Conservation (phyloP, 345 rosid species). For the Eutrema yunnanense region DNA sequence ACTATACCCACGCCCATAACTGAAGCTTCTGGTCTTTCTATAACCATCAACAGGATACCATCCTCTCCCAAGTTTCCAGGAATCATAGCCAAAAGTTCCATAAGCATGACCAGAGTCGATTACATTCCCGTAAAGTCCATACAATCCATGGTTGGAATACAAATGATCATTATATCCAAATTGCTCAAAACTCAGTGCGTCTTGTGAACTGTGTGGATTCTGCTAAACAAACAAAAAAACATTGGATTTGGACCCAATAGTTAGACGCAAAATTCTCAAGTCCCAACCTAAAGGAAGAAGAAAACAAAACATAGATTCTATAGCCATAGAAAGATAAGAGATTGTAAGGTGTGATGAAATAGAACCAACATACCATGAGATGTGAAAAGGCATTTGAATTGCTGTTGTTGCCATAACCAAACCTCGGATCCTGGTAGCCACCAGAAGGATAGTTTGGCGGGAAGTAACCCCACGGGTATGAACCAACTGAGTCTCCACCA, state of each 20-base stretch:
- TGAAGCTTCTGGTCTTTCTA: conserved; percentile 44
- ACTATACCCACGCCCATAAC: conserved; percentile 34
- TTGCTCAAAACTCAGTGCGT: conserved; percentile 37
- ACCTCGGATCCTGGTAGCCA: conserved; percentile 42
- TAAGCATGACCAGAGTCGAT: conserved; percentile 40
- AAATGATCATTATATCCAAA: conserved; percentile 43
- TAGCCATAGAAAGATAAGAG: not conserved
- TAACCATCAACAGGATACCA: conserved; percentile 58
- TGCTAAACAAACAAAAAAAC: conserved; percentile 1
- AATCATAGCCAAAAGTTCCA: conserved; percentile 52
- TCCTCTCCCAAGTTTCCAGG: conserved; percentile 54
- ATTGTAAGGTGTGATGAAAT: not conserved
- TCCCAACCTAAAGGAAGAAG: not conserved
- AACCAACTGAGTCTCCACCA: conserved; percentile 30
- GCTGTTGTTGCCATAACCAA: conserved; percentile 41
- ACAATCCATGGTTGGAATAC: conserved; percentile 46
- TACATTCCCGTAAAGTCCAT: conserved; percentile 50
- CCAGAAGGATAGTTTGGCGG: conserved; percentile 26
- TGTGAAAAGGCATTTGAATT: conserved; percentile 30
- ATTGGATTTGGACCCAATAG: not conserved
- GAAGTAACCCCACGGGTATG: conserved; percentile 39
- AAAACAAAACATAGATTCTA: not conserved
- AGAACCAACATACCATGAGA: conserved; percentile 38
- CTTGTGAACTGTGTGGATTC: conserved; percentile 45
- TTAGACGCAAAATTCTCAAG: not conserved